A percentile compares a stretch with the other conserved stretches of the same genome.
These are phyloP conservation scores for Letharia columbiana DNA, from an alignment of 495 filamentous ascomycete species.

Conservation along the genomic window DNA sequence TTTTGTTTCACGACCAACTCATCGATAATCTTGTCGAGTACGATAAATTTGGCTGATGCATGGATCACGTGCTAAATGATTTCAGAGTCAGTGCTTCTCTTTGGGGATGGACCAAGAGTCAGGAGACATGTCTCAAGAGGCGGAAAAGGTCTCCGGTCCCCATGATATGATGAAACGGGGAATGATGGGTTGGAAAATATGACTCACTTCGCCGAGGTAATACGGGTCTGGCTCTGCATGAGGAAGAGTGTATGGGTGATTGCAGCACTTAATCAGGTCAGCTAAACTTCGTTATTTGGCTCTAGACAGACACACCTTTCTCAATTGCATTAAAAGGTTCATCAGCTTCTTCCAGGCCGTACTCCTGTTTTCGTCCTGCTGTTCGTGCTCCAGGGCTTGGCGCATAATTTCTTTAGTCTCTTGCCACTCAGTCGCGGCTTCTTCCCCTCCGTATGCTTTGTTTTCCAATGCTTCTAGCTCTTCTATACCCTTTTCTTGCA, in stretches of 20 bases:
- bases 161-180: too few species aligned
- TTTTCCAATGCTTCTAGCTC: conserved; percentile 21
- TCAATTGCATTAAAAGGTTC: conserved; percentile 57
- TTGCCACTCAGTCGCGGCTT: conserved; percentile 31
- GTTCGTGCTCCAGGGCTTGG: conserved; percentile 38
- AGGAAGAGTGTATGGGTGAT: conserved; percentile 52
- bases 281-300: not conserved
- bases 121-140: too few species aligned
- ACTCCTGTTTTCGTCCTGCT: conserved; percentile 29
- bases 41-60: conserved; percentile 56
- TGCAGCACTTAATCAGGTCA: conserved; percentile 37
- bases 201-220: conserved; percentile 32
- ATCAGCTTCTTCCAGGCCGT: conserved; percentile 47
- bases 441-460: conserved; percentile 16
- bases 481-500: conserved; percentile 27
- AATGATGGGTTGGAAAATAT: too few species aligned
- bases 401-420: conserved; percentile 40
- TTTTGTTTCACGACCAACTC: conserved; percentile 47
- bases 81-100: too few species aligned
- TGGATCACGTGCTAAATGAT: conserved; percentile 37
- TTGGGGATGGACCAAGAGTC: too few species aligned
- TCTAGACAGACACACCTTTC: conserved; percentile 32
- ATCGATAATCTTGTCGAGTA: conserved; percentile 52
- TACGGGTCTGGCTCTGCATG: conserved; percentile 46
- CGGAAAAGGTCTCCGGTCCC: too few species aligned